Evolutionary conservation across 2,329 filamentous ascomycete genomes (phyloP).

Genomic region (Trichoderma sp.): DNA sequence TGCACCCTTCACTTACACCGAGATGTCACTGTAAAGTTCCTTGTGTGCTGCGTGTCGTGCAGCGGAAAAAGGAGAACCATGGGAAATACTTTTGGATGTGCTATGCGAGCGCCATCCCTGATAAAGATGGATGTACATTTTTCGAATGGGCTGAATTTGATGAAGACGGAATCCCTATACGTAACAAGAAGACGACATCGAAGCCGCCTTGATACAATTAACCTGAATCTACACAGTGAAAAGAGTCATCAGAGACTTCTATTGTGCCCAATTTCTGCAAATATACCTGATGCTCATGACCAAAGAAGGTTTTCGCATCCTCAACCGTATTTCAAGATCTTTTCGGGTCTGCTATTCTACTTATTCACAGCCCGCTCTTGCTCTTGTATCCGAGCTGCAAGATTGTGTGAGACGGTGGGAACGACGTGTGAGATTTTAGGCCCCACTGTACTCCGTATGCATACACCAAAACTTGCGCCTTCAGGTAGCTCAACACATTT

Average conservation of each 20-base stretch:
- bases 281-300: background rate
- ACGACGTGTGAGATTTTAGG: background rate
- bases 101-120: slow-evolving; percentile 69
- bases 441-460: background rate
- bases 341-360: background rate
- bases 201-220: slow-evolving; percentile 48
- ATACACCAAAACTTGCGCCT: background rate
- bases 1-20: slow-evolving; percentile 77
- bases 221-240: background rate
- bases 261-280: background rate
- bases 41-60: slow-evolving; percentile 70
- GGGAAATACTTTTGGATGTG: slow-evolving; percentile 96
- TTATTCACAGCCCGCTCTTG: background rate
- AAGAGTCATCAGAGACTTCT: background rate
- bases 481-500: background rate
- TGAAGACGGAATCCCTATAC: slow-evolving; percentile 72
- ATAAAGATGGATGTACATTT: slow-evolving; percentile 67
- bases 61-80: slow-evolving; percentile 70
- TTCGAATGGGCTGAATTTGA: slow-evolving; percentile 88
- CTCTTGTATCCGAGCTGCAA: too few relatives aligned
- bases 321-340: background rate
- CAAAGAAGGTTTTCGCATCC: background rate
- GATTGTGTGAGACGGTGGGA: background rate
- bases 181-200: slow-evolving; percentile 27
- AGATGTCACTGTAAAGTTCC: slow-evolving; percentile 73